Conservation (phyloP, 192 early-diverging fungal genomes). For the Backusella morwellensis region DNA sequence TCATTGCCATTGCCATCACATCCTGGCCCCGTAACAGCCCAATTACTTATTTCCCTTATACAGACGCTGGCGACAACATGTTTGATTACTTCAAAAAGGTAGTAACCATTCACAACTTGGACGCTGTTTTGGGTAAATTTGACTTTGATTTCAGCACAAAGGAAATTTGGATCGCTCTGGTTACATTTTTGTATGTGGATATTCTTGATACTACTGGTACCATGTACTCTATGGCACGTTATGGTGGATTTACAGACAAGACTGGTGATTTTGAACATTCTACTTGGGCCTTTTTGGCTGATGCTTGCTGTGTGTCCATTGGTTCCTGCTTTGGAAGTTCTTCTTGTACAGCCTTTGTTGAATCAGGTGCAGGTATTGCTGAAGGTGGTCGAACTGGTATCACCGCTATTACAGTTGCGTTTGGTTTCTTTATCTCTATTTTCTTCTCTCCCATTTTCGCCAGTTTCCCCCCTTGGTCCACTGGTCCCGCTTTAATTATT, state of each 20-base stretch:
- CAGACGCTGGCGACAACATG: slow-evolving; percentile 48
- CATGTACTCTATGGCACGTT: slow-evolving; percentile 81
- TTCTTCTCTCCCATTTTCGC: slow-evolving; percentile 87
- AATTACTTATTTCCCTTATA: slow-evolving; percentile 78
- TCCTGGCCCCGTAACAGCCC: slow-evolving; percentile 71
- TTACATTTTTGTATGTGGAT: slow-evolving; percentile 84
- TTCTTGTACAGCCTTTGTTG: slow-evolving; percentile 75
- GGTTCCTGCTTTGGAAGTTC: slow-evolving; percentile 73
- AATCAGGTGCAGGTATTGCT: slow-evolving; percentile 80
- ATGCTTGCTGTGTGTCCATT: slow-evolving; percentile 61
- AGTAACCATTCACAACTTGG: slow-evolving; percentile 32
- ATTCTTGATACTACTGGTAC: slow-evolving; percentile 85
- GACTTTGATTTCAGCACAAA: slow-evolving; percentile 57
- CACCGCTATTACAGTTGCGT: slow-evolving; percentile 59
- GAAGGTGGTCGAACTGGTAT: slow-evolving; percentile 80
- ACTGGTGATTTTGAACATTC: slow-evolving; percentile 77
- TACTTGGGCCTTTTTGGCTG: slow-evolving; percentile 67
- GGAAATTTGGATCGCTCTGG: slow-evolving; percentile 75
- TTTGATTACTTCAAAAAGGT: slow-evolving; percentile 74
- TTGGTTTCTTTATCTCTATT: slow-evolving; percentile 73
- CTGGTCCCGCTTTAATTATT: slow-evolving; percentile 74
- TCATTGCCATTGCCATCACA: slow-evolving; percentile 66
- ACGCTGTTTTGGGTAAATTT: slow-evolving; percentile 50
- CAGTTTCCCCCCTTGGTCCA: slow-evolving; percentile 81
- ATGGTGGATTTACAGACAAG: slow-evolving; percentile 77